Evolutionary conservation across 805 yeast genomes (phyloP).

Genomic region (Kodamaea neixiangensis): DNA sequence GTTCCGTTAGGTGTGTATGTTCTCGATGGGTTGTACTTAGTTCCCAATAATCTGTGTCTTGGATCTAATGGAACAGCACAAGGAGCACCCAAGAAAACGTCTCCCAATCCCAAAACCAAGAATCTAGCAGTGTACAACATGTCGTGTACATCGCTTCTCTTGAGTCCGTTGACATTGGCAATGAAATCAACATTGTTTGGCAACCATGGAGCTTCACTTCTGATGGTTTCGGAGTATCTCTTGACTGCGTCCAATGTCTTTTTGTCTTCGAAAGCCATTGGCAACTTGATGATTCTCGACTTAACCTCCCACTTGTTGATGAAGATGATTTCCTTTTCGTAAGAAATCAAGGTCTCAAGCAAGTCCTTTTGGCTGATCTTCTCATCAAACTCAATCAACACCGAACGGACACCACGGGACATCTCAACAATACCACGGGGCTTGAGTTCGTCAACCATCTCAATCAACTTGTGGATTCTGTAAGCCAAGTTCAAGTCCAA

Average conservation of each 20-base stretch:
- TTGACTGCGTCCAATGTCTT: slow-evolving; percentile 86
- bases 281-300: slow-evolving; percentile 79
- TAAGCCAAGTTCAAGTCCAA: slow-evolving; percentile 85
- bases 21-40: slow-evolving; percentile 95
- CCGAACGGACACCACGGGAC: slow-evolving; percentile 97
- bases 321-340: slow-evolving; percentile 73
- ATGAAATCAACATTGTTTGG: slow-evolving; percentile 97
- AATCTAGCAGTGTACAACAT: slow-evolving; percentile 88
- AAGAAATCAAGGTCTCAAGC: slow-evolving; percentile 64
- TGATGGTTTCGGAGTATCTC: slow-evolving; percentile 90
- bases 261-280: slow-evolving; percentile 95
- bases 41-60: slow-evolving; percentile 86
- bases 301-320: slow-evolving; percentile 83
- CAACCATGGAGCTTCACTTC: slow-evolving; percentile 94
- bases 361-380: slow-evolving; percentile 62
- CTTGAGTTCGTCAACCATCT: slow-evolving; percentile 61
- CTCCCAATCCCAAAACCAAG: slow-evolving; percentile 93
- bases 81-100: slow-evolving; percentile 96
- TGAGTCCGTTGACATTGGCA: slow-evolving; percentile 82
- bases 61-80: slow-evolving; percentile 99
- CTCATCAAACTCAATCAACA: slow-evolving; percentile 81
- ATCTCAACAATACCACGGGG: slow-evolving; percentile 87
- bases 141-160: slow-evolving; percentile 72
- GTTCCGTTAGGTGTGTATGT: slow-evolving; percentile 96
- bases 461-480: slow-evolving; percentile 80